Conservation (phyloP, 768 basidiomycete species). For the Collybia sordida region DNA sequence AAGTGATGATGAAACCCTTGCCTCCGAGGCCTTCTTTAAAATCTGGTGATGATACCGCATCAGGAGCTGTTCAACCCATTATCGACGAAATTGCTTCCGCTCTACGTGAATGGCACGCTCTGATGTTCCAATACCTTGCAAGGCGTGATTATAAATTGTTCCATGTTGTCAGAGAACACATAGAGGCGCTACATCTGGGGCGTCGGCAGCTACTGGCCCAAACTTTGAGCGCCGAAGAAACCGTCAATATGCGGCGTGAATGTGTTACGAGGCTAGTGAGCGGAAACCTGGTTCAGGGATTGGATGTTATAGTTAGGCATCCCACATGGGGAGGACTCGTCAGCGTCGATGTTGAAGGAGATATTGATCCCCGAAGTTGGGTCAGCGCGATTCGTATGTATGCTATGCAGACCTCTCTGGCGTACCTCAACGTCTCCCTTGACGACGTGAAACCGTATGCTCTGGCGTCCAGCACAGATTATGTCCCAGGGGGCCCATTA, state of each 20-base stretch:
- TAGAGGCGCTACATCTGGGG: slow-evolving; percentile 90
- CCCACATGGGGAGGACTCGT: slow-evolving; percentile 89
- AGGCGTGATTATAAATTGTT: slow-evolving; percentile 89
- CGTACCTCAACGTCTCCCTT: slow-evolving; percentile 64
- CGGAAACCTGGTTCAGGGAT: slow-evolving; percentile 88
- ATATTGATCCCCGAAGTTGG: slow-evolving; percentile 80
- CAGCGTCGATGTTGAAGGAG: slow-evolving; percentile 86
- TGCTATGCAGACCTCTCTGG: slow-evolving; percentile 81
- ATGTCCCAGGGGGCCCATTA: slow-evolving; percentile 41
- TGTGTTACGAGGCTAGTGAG: slow-evolving; percentile 86
- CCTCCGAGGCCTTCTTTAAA: slow-evolving; percentile 94
- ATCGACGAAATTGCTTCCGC: slow-evolving; percentile 98
- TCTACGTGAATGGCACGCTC: slow-evolving; percentile 90
- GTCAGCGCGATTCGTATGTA: slow-evolving; percentile 90
- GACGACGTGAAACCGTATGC: slow-evolving; percentile 41
- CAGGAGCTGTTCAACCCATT: slow-evolving; percentile 82
- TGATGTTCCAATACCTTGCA: slow-evolving; percentile 90
- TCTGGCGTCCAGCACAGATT: slow-evolving; percentile 46
- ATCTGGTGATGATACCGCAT: slow-evolving; percentile 89
- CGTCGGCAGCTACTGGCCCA: slow-evolving; percentile 87
- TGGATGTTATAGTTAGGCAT: slow-evolving; percentile 96
- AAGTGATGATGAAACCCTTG: slow-evolving; percentile 60
- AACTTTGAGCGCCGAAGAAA: slow-evolving; percentile 86
- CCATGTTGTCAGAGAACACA: slow-evolving; percentile 80
- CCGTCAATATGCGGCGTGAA: slow-evolving; percentile 74